A percentile compares a stretch with the other conserved stretches of the same genome.
These are phyloP conservation scores for Starmerella apis DNA, from an alignment of 805 yeast genomes.

Conservation along the genomic window DNA sequence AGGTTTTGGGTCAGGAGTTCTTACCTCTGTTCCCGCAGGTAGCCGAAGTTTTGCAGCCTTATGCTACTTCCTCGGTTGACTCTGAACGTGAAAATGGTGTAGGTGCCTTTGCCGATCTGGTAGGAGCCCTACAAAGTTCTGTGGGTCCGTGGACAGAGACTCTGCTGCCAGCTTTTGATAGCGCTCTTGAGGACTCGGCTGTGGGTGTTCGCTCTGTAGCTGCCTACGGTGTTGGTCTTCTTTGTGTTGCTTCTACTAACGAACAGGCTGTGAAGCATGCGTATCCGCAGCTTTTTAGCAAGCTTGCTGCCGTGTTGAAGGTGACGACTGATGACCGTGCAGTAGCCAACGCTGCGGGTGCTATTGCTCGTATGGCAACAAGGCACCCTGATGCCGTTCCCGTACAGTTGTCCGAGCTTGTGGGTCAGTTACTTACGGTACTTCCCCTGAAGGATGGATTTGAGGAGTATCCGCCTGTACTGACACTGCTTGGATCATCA, in stretches of 20 bases:
- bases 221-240: conserved; percentile 87
- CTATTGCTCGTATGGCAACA: conserved; percentile 84
- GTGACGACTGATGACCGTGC: conserved; percentile 72
- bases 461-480: conserved; percentile 89
- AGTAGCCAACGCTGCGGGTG: conserved; percentile 90
- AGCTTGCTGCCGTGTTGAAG: conserved; percentile 59
- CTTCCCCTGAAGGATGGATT: conserved; percentile 79
- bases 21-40: conserved; percentile 66
- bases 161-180: conserved; percentile 51
- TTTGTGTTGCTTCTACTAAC: conserved; percentile 44
- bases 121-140: conserved; percentile 54
- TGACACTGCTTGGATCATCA: conserved; percentile 53
- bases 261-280: conserved; percentile 49
- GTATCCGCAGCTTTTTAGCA: conserved; percentile 58
- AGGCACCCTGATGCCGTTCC: conserved; percentile 47
- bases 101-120: conserved; percentile 86
- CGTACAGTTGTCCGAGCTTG: conserved; percentile 66
- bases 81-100: conserved; percentile 72
- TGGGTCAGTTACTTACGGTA: conserved; percentile 63
- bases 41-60: conserved; percentile 46
- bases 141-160: conserved; percentile 58
- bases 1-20: conserved; percentile 72
- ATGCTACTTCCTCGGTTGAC: conserved; percentile 39
- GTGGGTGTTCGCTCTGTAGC: conserved; percentile 84
- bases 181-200: conserved; percentile 60